A percentile compares a stretch with the other conserved stretches of the same genome.
phyloP scores from a whole-genome alignment of 441 rosid species.

The Aleurites moluccanus region DNA sequence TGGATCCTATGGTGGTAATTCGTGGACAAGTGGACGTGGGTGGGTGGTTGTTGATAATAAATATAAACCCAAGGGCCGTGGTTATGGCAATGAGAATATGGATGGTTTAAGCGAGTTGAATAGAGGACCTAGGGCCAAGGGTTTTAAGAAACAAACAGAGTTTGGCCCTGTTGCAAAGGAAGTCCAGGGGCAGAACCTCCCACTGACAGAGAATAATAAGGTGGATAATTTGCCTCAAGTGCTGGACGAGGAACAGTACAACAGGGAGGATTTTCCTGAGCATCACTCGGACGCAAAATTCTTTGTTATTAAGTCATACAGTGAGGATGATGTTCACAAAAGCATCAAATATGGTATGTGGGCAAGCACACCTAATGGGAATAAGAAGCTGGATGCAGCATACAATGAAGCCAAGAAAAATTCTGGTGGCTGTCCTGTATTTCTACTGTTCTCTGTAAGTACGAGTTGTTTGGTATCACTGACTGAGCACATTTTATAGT shows the following conservation, averaged over 20 bases:
- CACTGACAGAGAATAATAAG: slow-evolving; percentile 31
- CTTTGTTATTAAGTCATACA: slow-evolving; percentile 89
- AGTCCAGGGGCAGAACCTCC: slow-evolving; percentile 42
- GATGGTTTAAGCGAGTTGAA: slow-evolving; percentile 90
- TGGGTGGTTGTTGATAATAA: slow-evolving; percentile 65
- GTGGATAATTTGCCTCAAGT: slow-evolving; percentile 34
- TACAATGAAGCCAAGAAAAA: slow-evolving; percentile 60
- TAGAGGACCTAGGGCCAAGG: slow-evolving; percentile 89
- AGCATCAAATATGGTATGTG: slow-evolving; percentile 90
- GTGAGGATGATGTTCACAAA: slow-evolving; percentile 98
- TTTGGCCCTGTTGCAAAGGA: slow-evolving; percentile 28
- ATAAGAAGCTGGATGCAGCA: slow-evolving; percentile 85
- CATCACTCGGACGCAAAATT: slow-evolving; percentile 69
- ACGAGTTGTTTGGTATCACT: slow-evolving; percentile 4
- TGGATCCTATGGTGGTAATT: slow-evolving; percentile 59
- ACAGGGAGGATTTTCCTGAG: slow-evolving; percentile 66
- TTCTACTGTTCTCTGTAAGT: slow-evolving; percentile 88
- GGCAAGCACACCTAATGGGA: slow-evolving; percentile 92
- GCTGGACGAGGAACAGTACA: slow-evolving; percentile 65
- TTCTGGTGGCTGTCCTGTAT: slow-evolving; percentile 62
- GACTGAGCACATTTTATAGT: not conserved
- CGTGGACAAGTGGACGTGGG: slow-evolving; percentile 60
- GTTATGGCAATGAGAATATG: slow-evolving; percentile 56
- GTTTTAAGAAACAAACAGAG: slow-evolving; percentile 56
- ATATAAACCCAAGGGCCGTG: slow-evolving; percentile 63